phyloP scores from a whole-genome alignment of 139 green algal genomes.

The Spirogloea muscicola region DNA sequence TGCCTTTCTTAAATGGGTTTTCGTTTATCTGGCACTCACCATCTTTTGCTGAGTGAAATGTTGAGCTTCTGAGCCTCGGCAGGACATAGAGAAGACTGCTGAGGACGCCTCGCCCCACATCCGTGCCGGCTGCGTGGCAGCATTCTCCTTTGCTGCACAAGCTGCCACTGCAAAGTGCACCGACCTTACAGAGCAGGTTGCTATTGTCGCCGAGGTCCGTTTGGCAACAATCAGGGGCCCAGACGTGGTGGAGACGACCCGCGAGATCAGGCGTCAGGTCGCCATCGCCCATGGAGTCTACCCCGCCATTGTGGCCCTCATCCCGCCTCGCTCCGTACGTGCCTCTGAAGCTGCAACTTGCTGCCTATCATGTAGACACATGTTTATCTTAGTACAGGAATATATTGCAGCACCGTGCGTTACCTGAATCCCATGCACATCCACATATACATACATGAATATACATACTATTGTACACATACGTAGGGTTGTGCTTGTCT shows the following conservation, averaged over 20 bases:
- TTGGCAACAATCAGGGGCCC: background rate
- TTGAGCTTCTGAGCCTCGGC: too few relatives aligned
- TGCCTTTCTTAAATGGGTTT: background rate
- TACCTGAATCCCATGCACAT: too few relatives aligned
- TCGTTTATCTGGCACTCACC: too few relatives aligned
- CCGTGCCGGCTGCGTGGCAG: conserved; percentile 20
- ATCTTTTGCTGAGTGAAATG: too few relatives aligned
- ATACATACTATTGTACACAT: too few relatives aligned
- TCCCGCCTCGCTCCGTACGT: conserved; percentile 21
- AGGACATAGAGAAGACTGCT: conserved; percentile 29
- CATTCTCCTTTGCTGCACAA: conserved; percentile 18
- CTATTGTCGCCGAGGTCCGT: conserved; percentile 26
- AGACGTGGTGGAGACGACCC: background rate
- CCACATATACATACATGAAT: too few relatives aligned
- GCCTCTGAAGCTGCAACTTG: too few relatives aligned
- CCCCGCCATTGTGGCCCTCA: conserved; percentile 10
- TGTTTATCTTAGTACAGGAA: too few relatives aligned
- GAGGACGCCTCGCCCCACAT: conserved; percentile 1
- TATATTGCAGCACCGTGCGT: too few relatives aligned
- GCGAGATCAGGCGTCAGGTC: conserved; percentile 5
- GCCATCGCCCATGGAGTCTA: background rate
- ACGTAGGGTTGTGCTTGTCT: too few relatives aligned
- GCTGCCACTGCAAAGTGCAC: background rate
- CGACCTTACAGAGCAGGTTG: conserved; percentile 15
- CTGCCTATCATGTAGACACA: too few relatives aligned